Base-by-base conservation (phyloP, 345 rosid species). In the Rhodamnia rubescens region DNA sequence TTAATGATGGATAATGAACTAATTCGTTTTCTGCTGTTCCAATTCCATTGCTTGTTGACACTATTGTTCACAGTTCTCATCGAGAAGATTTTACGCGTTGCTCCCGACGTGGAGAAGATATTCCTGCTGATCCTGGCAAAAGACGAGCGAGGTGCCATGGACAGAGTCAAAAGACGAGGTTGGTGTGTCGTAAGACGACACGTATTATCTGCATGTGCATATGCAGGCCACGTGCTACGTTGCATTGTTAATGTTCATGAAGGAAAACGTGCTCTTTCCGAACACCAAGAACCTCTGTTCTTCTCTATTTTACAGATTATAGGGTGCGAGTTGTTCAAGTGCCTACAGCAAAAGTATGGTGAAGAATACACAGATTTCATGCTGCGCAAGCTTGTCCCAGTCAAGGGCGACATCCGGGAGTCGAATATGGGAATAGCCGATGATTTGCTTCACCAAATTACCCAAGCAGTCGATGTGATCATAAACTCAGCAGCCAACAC, bases 401-500 rank as follows among this genome's bases (percentile, higher is more conserved):
- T 88, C 12, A 78, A 59, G 27, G 89, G 87, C 8, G 82, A 88
- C 26, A 55, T 85, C 42, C 44, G 53, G 18, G 85, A 78, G 59
- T 55, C 82, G 14, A 51, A 85, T 52, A 85, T 87, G 18, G 87
- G 89, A 26, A 86, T 88, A 74, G 21, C 53, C 52, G 78, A 86
- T 12, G 27, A 86, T 24, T 36, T 36, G 32, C 18, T 52, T 44
- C 12, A 22, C 18, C 59, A 16, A 74, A 84, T 90, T 12, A 58
- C 85, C 9, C 54, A 54, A 80, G 86, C 86, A 49, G 75, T 89
- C 12, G 90, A 90, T 82, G 89, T 90, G 8, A 89, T 90, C 14
- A 24, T 90, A 26, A 86, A 87, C 64, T 90, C 92, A 4, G 90
- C 89, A 83, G 92, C 92, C 49, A 84, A 49, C 58, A 88, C 89